These are phyloP conservation scores for Friedmanniomyces simplex DNA, from an alignment of 495 filamentous ascomycete genomes.

Conservation along the genomic window DNA sequence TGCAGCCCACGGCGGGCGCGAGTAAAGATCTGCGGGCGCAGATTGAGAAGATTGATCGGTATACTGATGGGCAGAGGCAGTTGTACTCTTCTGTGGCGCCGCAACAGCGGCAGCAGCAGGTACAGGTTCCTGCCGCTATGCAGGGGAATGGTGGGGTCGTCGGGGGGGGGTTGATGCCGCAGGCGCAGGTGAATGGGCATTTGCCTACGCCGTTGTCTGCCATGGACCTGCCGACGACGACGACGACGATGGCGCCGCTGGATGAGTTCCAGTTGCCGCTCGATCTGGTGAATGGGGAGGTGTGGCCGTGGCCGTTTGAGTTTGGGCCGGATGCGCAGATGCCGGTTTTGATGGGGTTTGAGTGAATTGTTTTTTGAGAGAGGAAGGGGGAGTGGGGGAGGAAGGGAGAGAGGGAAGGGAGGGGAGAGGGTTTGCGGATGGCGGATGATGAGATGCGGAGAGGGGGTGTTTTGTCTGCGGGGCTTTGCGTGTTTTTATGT, in stretches of 20 bases:
- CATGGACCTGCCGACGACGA: background rate
- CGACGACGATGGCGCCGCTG: too few species aligned
- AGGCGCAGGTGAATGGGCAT: too few species aligned
- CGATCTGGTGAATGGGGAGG: conserved; percentile 28
- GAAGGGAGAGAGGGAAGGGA: too few species aligned
- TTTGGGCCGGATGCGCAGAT: conserved; percentile 17
- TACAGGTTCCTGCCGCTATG: too few species aligned
- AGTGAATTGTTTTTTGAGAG: too few species aligned
- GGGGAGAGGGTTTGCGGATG: too few species aligned
- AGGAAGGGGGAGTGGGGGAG: too few species aligned
- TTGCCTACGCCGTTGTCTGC: background rate
- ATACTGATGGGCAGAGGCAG: conserved; percentile 29
- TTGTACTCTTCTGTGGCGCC: background rate
- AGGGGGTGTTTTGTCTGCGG: too few species aligned
- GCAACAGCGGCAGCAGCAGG: conserved; percentile 8
- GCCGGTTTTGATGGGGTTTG: background rate
- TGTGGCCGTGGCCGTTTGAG: conserved; percentile 36
- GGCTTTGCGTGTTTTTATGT: too few species aligned
- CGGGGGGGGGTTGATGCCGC: too few species aligned
- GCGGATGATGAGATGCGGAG: too few species aligned
- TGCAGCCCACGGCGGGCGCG: conserved; percentile 34
- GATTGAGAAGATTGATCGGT: conserved; percentile 40
- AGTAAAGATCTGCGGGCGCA: conserved; percentile 35
- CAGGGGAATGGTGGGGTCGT: too few species aligned
- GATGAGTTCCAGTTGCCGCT: conserved; percentile 34